Conservation (phyloP, 139 green algal genomes). For the Pedinophyceae sp. region DNA sequence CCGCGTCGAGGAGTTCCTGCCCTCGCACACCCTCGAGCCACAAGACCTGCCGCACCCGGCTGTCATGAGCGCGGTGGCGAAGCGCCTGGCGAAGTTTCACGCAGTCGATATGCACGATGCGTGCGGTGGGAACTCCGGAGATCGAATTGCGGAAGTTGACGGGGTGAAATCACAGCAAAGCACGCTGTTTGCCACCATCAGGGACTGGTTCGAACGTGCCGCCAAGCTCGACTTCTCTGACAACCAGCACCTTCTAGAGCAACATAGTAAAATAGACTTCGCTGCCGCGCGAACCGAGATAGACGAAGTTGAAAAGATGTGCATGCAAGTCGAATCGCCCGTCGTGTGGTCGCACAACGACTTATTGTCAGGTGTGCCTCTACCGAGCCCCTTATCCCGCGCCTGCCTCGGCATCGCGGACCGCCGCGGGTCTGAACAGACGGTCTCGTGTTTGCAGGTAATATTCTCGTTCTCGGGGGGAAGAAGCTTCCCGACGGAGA, state of each 20-base stretch:
- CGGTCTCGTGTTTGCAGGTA: slow-evolving; percentile 7
- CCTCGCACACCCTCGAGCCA: not conserved
- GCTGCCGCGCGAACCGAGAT: not conserved
- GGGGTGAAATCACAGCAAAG: too few species aligned
- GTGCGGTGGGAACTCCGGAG: too few species aligned
- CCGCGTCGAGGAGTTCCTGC: not conserved
- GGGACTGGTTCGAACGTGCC: not conserved
- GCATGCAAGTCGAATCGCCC: not conserved
- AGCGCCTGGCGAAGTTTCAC: too few species aligned
- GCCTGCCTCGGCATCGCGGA: too few species aligned
- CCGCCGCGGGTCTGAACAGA: too few species aligned
- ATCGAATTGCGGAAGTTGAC: too few species aligned
- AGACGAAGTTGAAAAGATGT: not conserved
- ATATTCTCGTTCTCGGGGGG: slow-evolving; percentile 2
- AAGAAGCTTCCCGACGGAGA: not conserved
- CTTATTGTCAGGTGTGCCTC: too few species aligned
- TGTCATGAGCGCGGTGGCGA: not conserved
- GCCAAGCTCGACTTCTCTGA: not conserved
- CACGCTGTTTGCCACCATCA: not conserved
- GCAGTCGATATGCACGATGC: too few species aligned
- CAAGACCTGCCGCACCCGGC: not conserved
- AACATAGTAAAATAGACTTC: too few species aligned
- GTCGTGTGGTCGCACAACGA: slow-evolving; percentile 6
- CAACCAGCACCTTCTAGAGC: too few species aligned
- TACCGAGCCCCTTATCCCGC: too few species aligned